These are phyloP conservation scores for Pythium coloratum DNA, from an alignment of 352 stramenopile species.

Conservation along the genomic window DNA sequence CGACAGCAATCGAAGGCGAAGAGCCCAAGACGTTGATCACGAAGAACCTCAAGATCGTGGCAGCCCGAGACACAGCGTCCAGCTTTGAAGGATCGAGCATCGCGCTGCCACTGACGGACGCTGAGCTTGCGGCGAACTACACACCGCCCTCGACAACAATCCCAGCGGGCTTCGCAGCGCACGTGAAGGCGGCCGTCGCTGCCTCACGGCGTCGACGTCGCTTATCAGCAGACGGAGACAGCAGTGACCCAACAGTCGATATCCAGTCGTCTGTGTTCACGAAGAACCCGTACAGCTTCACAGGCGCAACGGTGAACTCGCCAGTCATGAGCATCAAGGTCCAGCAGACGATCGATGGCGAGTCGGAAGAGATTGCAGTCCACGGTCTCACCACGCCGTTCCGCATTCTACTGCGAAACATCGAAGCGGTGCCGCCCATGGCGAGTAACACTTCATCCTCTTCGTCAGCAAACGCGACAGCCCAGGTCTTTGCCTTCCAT, in stretches of 20 bases:
- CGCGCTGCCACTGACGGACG: constrained; percentile 37
- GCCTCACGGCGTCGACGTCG: constrained; percentile 17
- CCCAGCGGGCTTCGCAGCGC: constrained; percentile 49
- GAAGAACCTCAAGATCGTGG: constrained; percentile 64
- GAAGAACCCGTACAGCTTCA: constrained; percentile 67
- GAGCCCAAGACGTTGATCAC: constrained; percentile 51
- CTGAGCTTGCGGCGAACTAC: constrained; percentile 54
- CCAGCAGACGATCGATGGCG: constrained; percentile 23
- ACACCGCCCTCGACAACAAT: constrained; percentile 49
- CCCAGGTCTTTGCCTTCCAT: constrained; percentile 40
- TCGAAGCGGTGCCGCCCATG: constrained; percentile 30
- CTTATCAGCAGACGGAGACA: constrained; percentile 23
- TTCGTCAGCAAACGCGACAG: constrained; percentile 10
- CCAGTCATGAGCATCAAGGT: constrained; percentile 65
- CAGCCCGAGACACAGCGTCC: constrained; percentile 41
- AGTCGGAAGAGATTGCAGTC: constrained; percentile 37
- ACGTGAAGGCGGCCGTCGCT: constrained; percentile 24
- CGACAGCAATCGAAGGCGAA: constrained; percentile 48
- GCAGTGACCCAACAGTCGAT: constrained; percentile 44
- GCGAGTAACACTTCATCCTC: constrained; percentile 1
- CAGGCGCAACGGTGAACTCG: constrained; percentile 48
- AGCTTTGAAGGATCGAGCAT: constrained; percentile 41
- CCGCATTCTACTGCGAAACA: constrained; percentile 55
- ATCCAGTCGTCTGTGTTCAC: constrained; percentile 64
- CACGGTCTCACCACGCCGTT: constrained; percentile 42